Evolutionary conservation across 2,329 filamentous ascomycete genomes (phyloP).

Genomic region (Eutypa lata): DNA sequence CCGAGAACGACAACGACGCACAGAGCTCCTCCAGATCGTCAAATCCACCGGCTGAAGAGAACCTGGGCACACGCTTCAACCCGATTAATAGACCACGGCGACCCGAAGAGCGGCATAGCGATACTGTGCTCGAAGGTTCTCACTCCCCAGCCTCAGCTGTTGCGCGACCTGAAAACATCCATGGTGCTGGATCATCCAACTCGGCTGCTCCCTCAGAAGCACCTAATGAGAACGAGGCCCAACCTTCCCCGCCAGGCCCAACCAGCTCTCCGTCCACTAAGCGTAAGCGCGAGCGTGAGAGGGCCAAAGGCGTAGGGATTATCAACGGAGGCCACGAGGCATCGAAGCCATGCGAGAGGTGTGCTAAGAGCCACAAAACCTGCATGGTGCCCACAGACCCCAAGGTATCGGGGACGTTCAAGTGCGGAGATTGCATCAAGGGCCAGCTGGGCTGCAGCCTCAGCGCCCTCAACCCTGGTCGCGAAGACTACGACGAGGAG

Average conservation of each 20-base stretch:
- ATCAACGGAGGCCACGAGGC: not conserved
- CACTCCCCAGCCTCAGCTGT: not conserved
- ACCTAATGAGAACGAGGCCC: not conserved
- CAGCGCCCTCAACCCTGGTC: not conserved
- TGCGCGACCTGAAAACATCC: not conserved
- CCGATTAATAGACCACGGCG: too few species aligned
- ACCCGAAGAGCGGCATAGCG: not conserved
- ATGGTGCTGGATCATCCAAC: too few species aligned
- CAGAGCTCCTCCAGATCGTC: too few species aligned
- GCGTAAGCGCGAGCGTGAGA: not conserved
- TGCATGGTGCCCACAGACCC: not conserved
- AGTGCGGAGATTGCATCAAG: not conserved
- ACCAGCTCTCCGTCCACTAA: not conserved
- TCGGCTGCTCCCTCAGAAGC: not conserved
- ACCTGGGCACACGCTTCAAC: too few species aligned
- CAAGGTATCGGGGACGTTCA: not conserved
- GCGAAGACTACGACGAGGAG: not conserved
- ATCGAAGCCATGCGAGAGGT: not conserved
- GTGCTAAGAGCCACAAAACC: not conserved
- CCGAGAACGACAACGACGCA: too few species aligned
- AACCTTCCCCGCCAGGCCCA: too few species aligned
- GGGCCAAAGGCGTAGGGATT: not conserved
- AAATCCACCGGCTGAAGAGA: too few species aligned
- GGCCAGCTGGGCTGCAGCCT: not conserved
- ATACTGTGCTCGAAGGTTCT: not conserved